Conservation (phyloP, 805 yeast genomes). For the Komagataella pseudopastoris region DNA sequence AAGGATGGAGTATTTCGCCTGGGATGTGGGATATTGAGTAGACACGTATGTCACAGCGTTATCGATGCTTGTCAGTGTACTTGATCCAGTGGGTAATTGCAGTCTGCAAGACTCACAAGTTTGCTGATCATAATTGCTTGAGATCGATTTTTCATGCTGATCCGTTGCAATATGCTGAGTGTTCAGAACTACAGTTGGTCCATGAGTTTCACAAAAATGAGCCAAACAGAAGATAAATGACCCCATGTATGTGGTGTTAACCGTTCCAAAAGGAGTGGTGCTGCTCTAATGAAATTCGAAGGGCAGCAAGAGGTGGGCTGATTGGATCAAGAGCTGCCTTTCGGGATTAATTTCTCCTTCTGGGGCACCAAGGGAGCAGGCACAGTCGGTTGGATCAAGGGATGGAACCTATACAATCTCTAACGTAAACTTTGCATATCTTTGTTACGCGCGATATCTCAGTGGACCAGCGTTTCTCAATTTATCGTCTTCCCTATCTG, state of each 20-base stretch:
- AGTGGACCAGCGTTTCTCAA: not conserved
- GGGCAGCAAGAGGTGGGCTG: not conserved
- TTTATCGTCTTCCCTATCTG: not conserved
- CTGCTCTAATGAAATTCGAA: not conserved
- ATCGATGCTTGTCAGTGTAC: constrained; percentile 17
- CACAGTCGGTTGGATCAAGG: not conserved
- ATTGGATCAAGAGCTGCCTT: not conserved
- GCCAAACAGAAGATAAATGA: constrained; percentile 42
- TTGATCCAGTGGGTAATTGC: constrained; percentile 25
- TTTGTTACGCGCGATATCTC: not conserved
- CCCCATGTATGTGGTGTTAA: constrained; percentile 10
- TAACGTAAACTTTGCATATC: no score
- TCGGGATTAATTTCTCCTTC: not conserved
- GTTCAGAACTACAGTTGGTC: constrained; percentile 54
- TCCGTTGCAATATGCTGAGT: constrained; percentile 28
- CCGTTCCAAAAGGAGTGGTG: not conserved
- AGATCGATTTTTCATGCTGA: constrained; percentile 9
- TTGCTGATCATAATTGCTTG: constrained; percentile 24
- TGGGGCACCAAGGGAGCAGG: not conserved
- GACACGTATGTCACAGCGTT: constrained; percentile 24
- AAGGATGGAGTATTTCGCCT: constrained; percentile 36
- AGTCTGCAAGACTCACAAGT: constrained; percentile 49
- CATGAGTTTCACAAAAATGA: constrained; percentile 71
- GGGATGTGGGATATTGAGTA: constrained; percentile 46
- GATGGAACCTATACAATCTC: not conserved